Evolutionary conservation across 805 yeast genomes (phyloP), one percentile per base, ranked within the genome.

Genomic region (Ogataea methanolica): DNA sequence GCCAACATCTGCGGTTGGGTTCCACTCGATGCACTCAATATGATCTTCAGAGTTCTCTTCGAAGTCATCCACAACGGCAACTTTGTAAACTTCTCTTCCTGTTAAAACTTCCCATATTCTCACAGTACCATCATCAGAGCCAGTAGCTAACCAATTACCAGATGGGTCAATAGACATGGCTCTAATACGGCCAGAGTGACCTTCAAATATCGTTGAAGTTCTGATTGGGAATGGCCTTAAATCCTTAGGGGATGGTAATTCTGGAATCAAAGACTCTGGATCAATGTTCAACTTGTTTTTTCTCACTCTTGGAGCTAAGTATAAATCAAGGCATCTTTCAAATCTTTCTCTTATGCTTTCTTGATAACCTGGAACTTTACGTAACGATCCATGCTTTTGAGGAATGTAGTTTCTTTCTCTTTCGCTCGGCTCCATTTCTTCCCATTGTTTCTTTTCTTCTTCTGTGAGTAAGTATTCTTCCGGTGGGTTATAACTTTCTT

Each of bases 401-500:
- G 98, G 97, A 21, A 91, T 46, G 63, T 81, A 89, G 62, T 86
- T 83, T 52, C 76, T 73, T 54, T 85, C 94, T 56, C 97, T 78
- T 55, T 90, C 97, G 44, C 74, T 70, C 29, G 90, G 88, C 38
- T 85, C 94, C 36, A 72, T 65, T 40, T 76, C 78, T 54, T 80
- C 79, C 88, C 92, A 88, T 58, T 77, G 72, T 55, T 82, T 74
- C 54, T 70, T 72, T 64, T 92, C 98, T 60, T 89, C 92, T 42
- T 81, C 86, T 14, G 82, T 82, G 51, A 88, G 70, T 55, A 94
- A 70, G 61, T 94, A 94, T 72, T 94, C 99, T 61, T 78, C 96
- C 5, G 99, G 99, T 35, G 99, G 99, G 63, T 94, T 94, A 68
- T 94, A 94, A 59, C 94, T 83, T 71, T 92, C 97, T 56, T 92